phyloP scores from a whole-genome alignment of 495 filamentous ascomycete genomes.

The Delitschia confertaspora region DNA sequence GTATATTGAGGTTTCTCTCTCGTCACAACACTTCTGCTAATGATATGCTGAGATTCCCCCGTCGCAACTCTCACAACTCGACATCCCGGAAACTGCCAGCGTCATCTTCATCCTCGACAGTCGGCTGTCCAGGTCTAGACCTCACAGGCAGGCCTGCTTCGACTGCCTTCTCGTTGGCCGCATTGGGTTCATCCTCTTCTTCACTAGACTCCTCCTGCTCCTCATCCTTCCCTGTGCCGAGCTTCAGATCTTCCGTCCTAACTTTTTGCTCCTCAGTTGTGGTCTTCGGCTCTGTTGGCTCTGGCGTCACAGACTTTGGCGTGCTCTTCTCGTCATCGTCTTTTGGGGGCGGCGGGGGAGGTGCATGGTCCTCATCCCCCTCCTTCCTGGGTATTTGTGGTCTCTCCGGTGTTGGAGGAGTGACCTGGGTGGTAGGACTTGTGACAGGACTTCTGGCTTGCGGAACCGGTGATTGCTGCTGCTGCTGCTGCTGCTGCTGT shows the following conservation, averaged over 20 bases:
- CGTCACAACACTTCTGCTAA: too few relatives aligned
- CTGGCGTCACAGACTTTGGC: constrained; percentile 5
- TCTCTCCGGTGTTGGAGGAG: constrained; percentile 37
- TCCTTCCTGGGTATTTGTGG: constrained; percentile 2
- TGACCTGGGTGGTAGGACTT: constrained; percentile 38
- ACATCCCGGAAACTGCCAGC: constrained; percentile 25
- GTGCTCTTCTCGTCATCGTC: constrained; percentile 11
- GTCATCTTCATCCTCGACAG: constrained; percentile 23
- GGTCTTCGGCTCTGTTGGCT: constrained; percentile 26
- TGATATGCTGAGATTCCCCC: too few relatives aligned
- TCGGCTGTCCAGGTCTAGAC: constrained; percentile 21
- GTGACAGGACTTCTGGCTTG: constrained; percentile 18
- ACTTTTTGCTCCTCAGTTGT: constrained; percentile 49
- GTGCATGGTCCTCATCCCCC: constrained; percentile 3
- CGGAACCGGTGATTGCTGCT: constrained; percentile 7
- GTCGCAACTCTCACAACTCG: constrained; percentile 19
- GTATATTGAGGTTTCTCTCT: too few relatives aligned
- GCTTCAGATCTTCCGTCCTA: constrained; percentile 45
- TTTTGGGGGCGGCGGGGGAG: constrained; percentile 20
- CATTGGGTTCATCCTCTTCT: constrained; percentile 31
- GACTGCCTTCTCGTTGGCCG: constrained; percentile 10
- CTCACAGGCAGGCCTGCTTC: constrained; percentile 21
- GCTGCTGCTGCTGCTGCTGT: constrained; percentile 14
- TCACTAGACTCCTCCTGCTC: constrained; percentile 31
- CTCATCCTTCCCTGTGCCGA: constrained; percentile 40